Evolutionary conservation across 2,329 filamentous ascomycete genomes (phyloP).

Genomic region (Diaporthe sp.): DNA sequence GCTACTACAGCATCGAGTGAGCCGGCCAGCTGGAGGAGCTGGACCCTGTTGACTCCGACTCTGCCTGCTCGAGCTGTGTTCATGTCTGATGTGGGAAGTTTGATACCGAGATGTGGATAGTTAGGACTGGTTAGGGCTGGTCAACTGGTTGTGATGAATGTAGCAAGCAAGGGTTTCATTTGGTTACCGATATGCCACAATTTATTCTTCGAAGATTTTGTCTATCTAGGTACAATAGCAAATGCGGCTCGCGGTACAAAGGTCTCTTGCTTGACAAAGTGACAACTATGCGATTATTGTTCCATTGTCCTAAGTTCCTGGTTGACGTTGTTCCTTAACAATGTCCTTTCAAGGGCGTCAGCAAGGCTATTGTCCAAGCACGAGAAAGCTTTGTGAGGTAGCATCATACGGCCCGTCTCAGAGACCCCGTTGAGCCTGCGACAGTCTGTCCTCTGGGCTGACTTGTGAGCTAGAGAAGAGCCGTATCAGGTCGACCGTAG

Average conservation of each 20-base stretch:
- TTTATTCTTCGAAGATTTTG: background rate
- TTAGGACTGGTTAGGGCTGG: background rate
- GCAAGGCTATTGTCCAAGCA: background rate
- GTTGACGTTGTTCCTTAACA: background rate
- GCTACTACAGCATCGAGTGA: background rate
- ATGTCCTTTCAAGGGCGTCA: background rate
- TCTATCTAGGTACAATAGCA: background rate
- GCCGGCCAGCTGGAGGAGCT: background rate
- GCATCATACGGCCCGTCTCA: background rate
- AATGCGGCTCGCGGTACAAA: background rate
- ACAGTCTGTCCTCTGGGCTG: background rate
- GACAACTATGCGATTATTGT: background rate
- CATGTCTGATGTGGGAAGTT: background rate
- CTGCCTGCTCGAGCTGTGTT: constrained; percentile 3
- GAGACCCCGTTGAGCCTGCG: background rate
- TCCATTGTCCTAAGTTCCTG: background rate
- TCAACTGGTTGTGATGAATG: background rate
- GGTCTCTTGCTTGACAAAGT: background rate
- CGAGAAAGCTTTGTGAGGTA: background rate
- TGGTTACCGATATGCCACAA: background rate
- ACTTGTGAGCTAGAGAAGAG: background rate
- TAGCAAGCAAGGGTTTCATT: no score
- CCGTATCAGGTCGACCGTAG: no score
- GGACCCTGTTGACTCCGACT: background rate
- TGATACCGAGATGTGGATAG: background rate